phyloP scores from a whole-genome alignment of 2,329 filamentous ascomycete genomes.

The Colletotrichum phormii region DNA sequence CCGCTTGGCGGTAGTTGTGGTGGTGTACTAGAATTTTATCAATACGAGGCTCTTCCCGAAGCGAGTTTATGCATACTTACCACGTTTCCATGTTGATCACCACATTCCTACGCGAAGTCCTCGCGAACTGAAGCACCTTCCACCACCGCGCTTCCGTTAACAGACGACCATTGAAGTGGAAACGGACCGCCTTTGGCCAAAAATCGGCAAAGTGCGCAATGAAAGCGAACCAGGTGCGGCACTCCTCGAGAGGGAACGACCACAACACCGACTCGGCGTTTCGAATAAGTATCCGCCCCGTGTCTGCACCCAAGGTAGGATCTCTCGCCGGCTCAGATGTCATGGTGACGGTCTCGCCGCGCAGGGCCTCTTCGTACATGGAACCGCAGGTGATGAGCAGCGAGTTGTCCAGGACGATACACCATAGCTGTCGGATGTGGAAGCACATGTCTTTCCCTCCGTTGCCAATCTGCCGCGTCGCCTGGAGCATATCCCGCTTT shows the following conservation, averaged over 20 bases:
- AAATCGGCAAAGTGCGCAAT: slow-evolving; percentile 55
- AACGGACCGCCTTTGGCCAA: slow-evolving; percentile 53
- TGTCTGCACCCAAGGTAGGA: slow-evolving; percentile 22
- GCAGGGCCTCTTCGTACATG: slow-evolving; percentile 48
- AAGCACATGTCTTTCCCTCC: slow-evolving; percentile 53
- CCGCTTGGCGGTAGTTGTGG: slow-evolving; percentile 32
- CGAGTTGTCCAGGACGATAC: slow-evolving; percentile 55
- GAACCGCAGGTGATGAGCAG: slow-evolving; percentile 56
- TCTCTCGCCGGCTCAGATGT: slow-evolving; percentile 44
- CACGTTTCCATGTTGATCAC: slow-evolving; percentile 38
- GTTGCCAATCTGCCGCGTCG: slow-evolving; percentile 53
- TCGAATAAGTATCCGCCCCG: slow-evolving; percentile 47
- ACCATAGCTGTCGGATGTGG: slow-evolving; percentile 62
- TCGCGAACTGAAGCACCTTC: slow-evolving; percentile 44
- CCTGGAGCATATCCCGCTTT: slow-evolving; percentile 59
- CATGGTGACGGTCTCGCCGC: slow-evolving; percentile 47
- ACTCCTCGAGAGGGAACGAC: slow-evolving; percentile 52
- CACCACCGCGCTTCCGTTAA: slow-evolving; percentile 46
- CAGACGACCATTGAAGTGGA: slow-evolving; percentile 47
- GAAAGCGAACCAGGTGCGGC: slow-evolving; percentile 57
- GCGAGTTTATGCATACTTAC: background rate
- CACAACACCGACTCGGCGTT: slow-evolving; percentile 51
- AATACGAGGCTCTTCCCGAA: background rate
- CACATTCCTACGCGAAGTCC: slow-evolving; percentile 38
- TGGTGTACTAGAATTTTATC: slow-evolving; percentile 1